phyloP scores from a whole-genome alignment of 352 stramenopile species.

The Pythium pyrilobum region DNA sequence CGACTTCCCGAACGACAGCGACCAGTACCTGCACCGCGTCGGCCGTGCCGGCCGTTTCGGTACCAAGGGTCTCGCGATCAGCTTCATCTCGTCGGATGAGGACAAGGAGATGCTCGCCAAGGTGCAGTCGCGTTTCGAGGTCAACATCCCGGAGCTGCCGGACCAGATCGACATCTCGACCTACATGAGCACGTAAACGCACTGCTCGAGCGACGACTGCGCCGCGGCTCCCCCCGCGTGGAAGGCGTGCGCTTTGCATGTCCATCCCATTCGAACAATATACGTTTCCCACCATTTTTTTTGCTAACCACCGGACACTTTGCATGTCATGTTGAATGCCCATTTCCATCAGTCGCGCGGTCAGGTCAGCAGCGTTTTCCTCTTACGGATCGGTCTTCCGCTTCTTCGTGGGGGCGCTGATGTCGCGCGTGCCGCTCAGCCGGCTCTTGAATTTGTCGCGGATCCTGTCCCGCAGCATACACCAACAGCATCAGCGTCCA shows the following conservation, averaged over 20 bases:
- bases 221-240: too few relatives aligned
- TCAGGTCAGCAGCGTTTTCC: too few relatives aligned
- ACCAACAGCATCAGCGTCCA: not conserved
- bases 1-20: constrained; percentile 97
- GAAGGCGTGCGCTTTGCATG: too few relatives aligned
- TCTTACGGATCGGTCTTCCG: constrained; percentile 32
- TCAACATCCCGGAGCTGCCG: constrained; percentile 99
- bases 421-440: constrained; percentile 67
- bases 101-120: constrained; percentile 98
- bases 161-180: constrained; percentile 99
- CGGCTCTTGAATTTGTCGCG: constrained; percentile 76
- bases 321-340: not conserved
- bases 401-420: constrained; percentile 48
- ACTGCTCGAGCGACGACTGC: too few relatives aligned
- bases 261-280: constrained; percentile 7
- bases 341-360: not conserved
- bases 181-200: constrained; percentile 92
- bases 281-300: constrained; percentile 19
- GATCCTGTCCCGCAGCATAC: constrained; percentile 30
- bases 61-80: constrained; percentile 99
- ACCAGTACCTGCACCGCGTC: constrained; percentile 99
- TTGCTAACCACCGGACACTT: not conserved
- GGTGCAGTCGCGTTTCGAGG: constrained; percentile 99
- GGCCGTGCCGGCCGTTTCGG: constrained; percentile 99
- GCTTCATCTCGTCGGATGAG: constrained; percentile 97